Conservation (phyloP, 73 alveolate genomes). For the Tetrahymena thermophila region DNA sequence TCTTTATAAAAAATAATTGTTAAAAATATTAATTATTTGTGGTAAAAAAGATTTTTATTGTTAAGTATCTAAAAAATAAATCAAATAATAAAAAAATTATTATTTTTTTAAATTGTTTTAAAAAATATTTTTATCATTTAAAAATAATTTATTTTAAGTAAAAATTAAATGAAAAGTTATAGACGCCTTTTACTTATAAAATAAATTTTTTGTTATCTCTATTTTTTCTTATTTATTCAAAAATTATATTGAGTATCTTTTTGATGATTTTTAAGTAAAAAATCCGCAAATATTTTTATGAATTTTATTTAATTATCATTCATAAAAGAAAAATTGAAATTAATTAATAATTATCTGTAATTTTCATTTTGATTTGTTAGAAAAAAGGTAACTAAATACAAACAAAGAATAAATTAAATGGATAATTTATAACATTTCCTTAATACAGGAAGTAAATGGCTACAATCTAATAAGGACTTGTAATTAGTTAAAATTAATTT, state of each 20-base stretch:
- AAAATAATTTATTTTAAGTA: background rate
- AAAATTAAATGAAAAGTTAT: background rate
- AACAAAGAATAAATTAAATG: background rate
- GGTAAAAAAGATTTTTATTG: too few relatives aligned
- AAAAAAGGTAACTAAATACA: background rate
- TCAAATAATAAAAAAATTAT: background rate
- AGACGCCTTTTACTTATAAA: background rate
- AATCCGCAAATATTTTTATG: background rate
- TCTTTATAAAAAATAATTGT: too few relatives aligned
- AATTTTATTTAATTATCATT: too few relatives aligned
- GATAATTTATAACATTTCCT: background rate
- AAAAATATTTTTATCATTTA: background rate
- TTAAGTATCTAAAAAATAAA: too few relatives aligned
- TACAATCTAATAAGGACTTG: background rate
- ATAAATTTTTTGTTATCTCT: background rate
- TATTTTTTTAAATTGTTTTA: background rate
- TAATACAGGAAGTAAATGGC: background rate
- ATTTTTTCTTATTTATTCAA: background rate
- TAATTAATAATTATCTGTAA: background rate
- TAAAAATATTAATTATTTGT: too few relatives aligned
- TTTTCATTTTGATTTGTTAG: background rate
- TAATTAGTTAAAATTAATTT: background rate
- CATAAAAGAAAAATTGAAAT: background rate
- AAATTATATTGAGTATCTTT: background rate
- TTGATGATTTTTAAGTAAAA: too few relatives aligned